phyloP scores from a whole-genome alignment of 768 basidiomycete species.

The Dentipellis sp. region DNA sequence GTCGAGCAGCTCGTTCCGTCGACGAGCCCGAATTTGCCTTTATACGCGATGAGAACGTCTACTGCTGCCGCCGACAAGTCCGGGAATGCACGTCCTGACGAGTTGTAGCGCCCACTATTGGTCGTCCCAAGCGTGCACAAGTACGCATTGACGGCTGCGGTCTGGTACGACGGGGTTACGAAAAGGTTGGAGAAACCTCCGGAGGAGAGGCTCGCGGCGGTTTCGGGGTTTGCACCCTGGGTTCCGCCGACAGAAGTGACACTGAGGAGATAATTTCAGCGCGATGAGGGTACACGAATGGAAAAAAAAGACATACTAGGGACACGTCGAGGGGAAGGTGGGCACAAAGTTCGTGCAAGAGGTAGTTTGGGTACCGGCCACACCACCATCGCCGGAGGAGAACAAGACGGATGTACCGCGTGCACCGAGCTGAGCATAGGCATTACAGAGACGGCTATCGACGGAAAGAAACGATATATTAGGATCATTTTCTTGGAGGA shows the following conservation, averaged over 20 bases:
- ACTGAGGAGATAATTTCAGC: conserved; percentile 5
- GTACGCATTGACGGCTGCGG: conserved; percentile 26
- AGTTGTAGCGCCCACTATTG: conserved; percentile 22
- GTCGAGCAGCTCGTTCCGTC: conserved; percentile 24
- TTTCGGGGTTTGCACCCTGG: conserved; percentile 19
- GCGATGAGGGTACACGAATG: background rate
- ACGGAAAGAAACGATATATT: background rate
- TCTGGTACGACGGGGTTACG: conserved; percentile 25
- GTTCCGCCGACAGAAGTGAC: conserved; percentile 28
- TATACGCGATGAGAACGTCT: conserved; percentile 16
- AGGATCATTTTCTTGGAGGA: background rate
- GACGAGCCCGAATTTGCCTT: conserved; percentile 4
- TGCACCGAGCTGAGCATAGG: conserved; percentile 20
- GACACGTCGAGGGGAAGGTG: conserved; percentile 18
- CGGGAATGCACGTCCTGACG: conserved; percentile 35
- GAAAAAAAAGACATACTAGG: conserved; percentile 11
- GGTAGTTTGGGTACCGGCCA: conserved; percentile 4
- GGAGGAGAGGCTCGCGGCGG: conserved; percentile 23
- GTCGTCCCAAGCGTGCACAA: conserved; percentile 22
- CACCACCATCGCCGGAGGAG: conserved; percentile 18
- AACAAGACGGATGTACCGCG: conserved; percentile 19
- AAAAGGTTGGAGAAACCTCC: conserved; percentile 28
- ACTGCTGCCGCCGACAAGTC: conserved; percentile 35
- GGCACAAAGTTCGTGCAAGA: conserved; percentile 10
- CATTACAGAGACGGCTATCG: conserved; percentile 17